Base-by-base conservation (phyloP, 176 grass and related monocot genomes). In the Eleusine indica region DNA sequence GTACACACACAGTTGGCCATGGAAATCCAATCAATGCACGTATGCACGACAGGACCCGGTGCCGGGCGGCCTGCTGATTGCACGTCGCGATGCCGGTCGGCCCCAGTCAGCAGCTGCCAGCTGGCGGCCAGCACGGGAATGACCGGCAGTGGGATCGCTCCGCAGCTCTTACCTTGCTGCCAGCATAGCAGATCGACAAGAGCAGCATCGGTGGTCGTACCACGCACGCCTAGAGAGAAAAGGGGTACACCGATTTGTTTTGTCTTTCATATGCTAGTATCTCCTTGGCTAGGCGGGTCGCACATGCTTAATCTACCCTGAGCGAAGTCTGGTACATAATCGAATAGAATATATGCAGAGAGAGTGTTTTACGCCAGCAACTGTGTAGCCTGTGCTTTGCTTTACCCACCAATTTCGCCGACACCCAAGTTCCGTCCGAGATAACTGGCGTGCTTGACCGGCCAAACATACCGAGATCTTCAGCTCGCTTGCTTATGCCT, bases 391-490 rank as follows among this genome's bases (percentile, higher is more conserved):
- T 44, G 2, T 29, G 32, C 39, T 44, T 54, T 21, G 70, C 18
- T 18, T 18, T 32, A 1, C 39, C 65, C 74, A 44, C 73, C 74
- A 67, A 58, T 56, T 69, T 14, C 49, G 82, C 82, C 21, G 82
- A 77, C 73, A 58, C 63, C 17, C 22, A 58, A 22, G 38, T 32
- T 25, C 40, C 48, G 30, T 25, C 46, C 30, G 19, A 66, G 21
- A 58, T 46, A 68, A 84, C 53, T 78, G 42, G 83, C 83, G 66
- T 85, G 83, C 66, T 63, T 28, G 66, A 85, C 41, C 42, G 42
- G 41, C 53, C 75, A 84, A 76, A 76, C 35, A 8, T 70, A 46
- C 39, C n/a, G 42, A 66, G 8, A 13, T 56, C 38, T 30, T 9
- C 37, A 68, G 38, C 29, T 30, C 2, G 61, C 61, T 64, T 30